Evolutionary conservation across 371 early-diverging fungal genomes (phyloP).

Genomic region (Synchytrium microbalum): DNA sequence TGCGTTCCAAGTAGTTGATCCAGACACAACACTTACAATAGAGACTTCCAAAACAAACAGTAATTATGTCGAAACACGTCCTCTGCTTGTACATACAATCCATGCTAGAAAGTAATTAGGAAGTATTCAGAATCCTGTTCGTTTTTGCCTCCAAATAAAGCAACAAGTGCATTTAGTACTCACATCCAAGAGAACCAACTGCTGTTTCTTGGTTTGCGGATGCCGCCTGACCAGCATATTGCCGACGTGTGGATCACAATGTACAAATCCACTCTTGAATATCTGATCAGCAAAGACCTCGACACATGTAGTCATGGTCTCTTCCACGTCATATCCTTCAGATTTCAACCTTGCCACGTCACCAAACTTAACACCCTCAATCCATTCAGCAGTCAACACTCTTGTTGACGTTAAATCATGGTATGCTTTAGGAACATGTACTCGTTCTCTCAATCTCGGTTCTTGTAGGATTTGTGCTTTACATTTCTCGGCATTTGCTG

Average conservation of each 20-base stretch:
- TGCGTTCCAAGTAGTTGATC: too few species aligned
- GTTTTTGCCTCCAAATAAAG: too few species aligned
- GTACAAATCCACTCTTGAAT: slow-evolving; percentile 80
- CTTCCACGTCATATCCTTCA: slow-evolving; percentile 23
- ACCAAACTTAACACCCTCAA: slow-evolving; percentile 30
- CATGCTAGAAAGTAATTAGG: slow-evolving; percentile 86
- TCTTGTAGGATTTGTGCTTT: slow-evolving; percentile 39
- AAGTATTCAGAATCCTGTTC: too few species aligned
- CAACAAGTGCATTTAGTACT: neutral
- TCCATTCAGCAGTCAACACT: slow-evolving; percentile 82
- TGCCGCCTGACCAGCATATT: slow-evolving; percentile 74
- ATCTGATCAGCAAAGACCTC: slow-evolving; percentile 85
- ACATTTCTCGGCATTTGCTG: slow-evolving; percentile 65
- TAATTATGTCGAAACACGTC: slow-evolving; percentile 71
- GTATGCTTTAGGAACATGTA: slow-evolving; percentile 73
- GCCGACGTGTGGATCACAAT: slow-evolving; percentile 57
- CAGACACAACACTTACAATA: too few species aligned
- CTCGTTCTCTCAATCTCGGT: slow-evolving; percentile 40
- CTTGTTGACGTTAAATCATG: slow-evolving; percentile 63
- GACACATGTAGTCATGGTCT: slow-evolving; percentile 67
- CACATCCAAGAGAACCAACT: too few species aligned
- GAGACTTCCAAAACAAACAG: slow-evolving; percentile 74
- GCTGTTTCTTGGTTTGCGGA: slow-evolving; percentile 34
- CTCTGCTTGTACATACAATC: slow-evolving; percentile 74
- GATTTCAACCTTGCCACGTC: slow-evolving; percentile 8